Conservation (phyloP, 1,284 basidiomycete genomes). For the Wolfiporia cocos region DNA sequence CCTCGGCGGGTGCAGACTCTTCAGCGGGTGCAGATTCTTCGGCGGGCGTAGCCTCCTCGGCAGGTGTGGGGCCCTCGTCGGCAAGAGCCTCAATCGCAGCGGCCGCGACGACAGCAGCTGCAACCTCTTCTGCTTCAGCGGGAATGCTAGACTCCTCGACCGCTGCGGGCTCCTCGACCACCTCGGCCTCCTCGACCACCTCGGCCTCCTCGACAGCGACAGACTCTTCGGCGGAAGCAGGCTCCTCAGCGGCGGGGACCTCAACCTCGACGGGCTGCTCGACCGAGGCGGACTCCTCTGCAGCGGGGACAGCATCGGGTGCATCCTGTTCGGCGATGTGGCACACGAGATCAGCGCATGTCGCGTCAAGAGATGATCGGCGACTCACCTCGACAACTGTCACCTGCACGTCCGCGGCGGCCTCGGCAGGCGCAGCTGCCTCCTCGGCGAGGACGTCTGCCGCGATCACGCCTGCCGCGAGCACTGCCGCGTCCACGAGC, state of each 20-base stretch:
- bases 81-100: no score
- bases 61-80: no score
- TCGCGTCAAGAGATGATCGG: no score
- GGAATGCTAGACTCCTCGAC: no score
- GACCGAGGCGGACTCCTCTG: background rate
- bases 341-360: no score
- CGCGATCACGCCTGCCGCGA: no score
- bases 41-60: background rate
- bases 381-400: no score
- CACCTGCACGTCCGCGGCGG: no score
- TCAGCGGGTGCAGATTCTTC: background rate
- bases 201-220: background rate
- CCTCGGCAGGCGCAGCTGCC: background rate
- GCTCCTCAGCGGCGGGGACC: background rate
- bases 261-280: no score
- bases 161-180: slow-evolving; percentile 2
- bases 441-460: no score
- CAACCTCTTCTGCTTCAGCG: background rate
- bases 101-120: no score
- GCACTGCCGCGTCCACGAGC: no score
- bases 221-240: background rate
- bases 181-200: background rate
- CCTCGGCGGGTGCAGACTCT: background rate
- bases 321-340: background rate
- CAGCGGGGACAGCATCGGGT: slow-evolving; percentile 2